Evolutionary conservation across 306 rosid genomes (phyloP), one percentile per base, ranked within the genome.

Genomic region (Sindora glabra): DNA sequence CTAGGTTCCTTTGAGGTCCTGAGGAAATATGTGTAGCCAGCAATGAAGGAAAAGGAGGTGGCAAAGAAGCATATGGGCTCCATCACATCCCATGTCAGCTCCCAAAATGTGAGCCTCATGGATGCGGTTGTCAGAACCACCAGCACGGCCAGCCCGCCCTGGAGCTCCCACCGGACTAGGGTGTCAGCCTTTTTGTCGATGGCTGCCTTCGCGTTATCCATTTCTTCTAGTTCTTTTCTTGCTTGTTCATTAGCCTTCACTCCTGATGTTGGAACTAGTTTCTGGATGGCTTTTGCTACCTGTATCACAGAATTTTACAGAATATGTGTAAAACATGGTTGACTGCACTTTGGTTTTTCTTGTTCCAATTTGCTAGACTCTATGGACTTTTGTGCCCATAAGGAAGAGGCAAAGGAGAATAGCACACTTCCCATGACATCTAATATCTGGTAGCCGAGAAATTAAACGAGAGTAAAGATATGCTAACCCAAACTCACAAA

Each of bases 71-170:
- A 89, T 40, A 89, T 77, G 22, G 96, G 96, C 62, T 89, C 96
- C 95, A 89, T 89, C 49, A 89, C 90, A 71, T 89, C 96, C 96
- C 96, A 89, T 0, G 84, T 71, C 1, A 89, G 96, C 66, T 89
- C 96, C 96, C 96, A 89, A 68, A 89, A 89, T 0, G 96, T 89
- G 26, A 89, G 81, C 83, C 96, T 83, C 85, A 89, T 72, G 83
- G 77, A 85, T 15, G 66, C 88, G 0, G 73, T 59, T 29, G 95
- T 89, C 53, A 81, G 89, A 59, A 69, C 34, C 22, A 73, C 67
- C 9, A 89, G 57, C 72, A 74, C 78, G 6, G 77, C 78, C 29
- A 84, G 72, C 17, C 96, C 96, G 1, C 78, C 55, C 87, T 80
- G 76, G 0, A 88, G 87, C 73, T 88, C 96, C 5, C 74, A 82